phyloP scores from a whole-genome alignment of 2,329 filamentous ascomycete species.

The Penicillium crustosum region DNA sequence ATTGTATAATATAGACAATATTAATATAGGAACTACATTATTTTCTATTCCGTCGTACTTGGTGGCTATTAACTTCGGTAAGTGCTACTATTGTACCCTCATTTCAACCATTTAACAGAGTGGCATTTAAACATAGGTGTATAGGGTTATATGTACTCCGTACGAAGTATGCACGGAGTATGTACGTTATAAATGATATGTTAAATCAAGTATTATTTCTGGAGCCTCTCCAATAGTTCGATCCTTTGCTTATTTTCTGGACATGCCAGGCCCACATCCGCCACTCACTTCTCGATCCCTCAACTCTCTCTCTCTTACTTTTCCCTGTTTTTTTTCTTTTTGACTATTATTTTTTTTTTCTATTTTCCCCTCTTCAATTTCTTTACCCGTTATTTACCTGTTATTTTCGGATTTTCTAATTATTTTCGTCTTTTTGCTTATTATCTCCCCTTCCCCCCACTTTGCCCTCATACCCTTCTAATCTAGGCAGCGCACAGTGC shows the following conservation, averaged over 20 bases:
- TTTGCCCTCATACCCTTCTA: background rate
- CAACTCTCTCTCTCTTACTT: background rate
- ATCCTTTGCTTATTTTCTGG: background rate
- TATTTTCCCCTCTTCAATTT: background rate
- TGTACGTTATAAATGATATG: background rate
- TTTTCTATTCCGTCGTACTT: too few relatives aligned
- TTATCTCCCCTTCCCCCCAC: background rate
- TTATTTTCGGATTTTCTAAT: slow-evolving; percentile 2
- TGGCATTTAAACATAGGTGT: too few relatives aligned
- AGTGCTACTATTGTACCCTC: too few relatives aligned
- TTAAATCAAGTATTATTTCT: background rate
- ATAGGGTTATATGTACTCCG: too few relatives aligned
- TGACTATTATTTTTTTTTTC: background rate
- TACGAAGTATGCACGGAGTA: too few relatives aligned
- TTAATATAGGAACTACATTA: too few relatives aligned
- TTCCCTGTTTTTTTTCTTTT: background rate
- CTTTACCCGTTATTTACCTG: slow-evolving; percentile 5
- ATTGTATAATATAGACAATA: too few relatives aligned
- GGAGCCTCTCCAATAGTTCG: background rate
- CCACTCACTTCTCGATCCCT: slow-evolving; percentile 7
- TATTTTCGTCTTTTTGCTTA: slow-evolving; percentile 1
- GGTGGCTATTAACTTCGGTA: too few relatives aligned
- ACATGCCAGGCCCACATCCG: slow-evolving; percentile 15
- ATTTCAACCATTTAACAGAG: too few relatives aligned
- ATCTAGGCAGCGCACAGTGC: slow-evolving; percentile 2